A percentile compares a stretch with the other conserved stretches of the same genome.
These are phyloP conservation scores for Eutrema salsugineum DNA, from an alignment of 441 rosid species.

Conservation along the genomic window DNA sequence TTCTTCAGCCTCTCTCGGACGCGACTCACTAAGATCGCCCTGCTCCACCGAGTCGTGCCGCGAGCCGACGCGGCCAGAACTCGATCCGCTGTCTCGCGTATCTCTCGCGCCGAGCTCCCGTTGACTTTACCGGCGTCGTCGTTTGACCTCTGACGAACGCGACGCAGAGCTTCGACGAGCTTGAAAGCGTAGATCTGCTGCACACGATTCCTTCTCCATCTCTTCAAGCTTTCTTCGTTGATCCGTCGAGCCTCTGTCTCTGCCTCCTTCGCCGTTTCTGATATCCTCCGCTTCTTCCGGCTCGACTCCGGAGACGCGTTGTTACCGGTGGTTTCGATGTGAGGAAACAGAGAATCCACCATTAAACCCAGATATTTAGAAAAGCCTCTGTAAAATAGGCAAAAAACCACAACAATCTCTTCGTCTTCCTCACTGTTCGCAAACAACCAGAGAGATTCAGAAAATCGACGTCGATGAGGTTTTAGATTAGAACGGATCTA, in stretches of 20 bases:
- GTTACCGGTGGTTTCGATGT: conserved; percentile 25
- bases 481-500: background rate
- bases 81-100: conserved; percentile 48
- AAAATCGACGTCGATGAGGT: too few relatives aligned
- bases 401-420: background rate
- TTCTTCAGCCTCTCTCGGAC: conserved; percentile 26
- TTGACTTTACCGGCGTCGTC: background rate
- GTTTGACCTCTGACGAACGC: conserved; percentile 30
- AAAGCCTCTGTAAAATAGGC: background rate
- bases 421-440: background rate
- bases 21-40: conserved; percentile 30
- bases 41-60: conserved; percentile 37
- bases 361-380: conserved; percentile 5
- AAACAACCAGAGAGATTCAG: background rate
- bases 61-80: conserved; percentile 52
- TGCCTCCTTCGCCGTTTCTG: conserved; percentile 7
- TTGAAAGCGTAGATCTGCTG: conserved; percentile 59
- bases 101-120: conserved; percentile 25
- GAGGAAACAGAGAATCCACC: conserved; percentile 34
- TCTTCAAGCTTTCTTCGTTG: conserved; percentile 20
- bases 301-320: conserved; percentile 37
- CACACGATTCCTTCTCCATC: conserved; percentile 48
- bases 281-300: conserved; percentile 50
- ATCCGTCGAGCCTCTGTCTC: background rate
- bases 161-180: conserved; percentile 51